Base-by-base conservation (phyloP, 176 grass and related monocot species). In the Pontederia crassipes region DNA sequence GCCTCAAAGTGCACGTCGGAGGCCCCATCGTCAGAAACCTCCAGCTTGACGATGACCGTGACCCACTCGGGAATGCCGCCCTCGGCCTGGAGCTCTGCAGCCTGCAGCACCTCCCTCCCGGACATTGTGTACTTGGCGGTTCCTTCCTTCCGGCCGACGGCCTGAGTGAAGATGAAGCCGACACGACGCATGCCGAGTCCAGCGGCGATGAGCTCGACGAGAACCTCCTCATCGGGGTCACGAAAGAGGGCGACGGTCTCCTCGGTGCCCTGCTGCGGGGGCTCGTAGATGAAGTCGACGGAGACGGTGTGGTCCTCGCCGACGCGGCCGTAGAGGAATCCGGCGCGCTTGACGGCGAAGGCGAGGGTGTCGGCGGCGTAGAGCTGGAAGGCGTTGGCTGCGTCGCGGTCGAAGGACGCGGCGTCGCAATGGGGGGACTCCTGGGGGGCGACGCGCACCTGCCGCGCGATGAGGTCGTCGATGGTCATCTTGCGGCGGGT, bases 211-310 rank as follows among this genome's bases (percentile, higher is more conserved):
- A 84, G 74, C 7, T 98, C 84, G 3, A 92, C 93, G 17, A 81
- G 84, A 9, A 58, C 79, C 81, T 98, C 93, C 81, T 92, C 93
- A 2, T 61, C 65, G 11, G 81, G 59, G 16, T 88, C 65, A 12
- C 84, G 81, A 55, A 83, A 52, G 58, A 98, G 87, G 16, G 46
- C 48, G 51, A 85, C 65, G 0, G 74, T 74, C 56, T 92, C 93
- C 76, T 83, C 84, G 17, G 87, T 52, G 4, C 81, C 81, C 32
- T 77, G 64, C 74, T 98, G 93, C 12, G 87, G 87, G 8, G 93
- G 87, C 74, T 98, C 93, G 53, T 98, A 98, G 72, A 98, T 92
- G 77, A 98, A 98, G 59, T 98, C 81, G 12, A 98, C 76, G 9
- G 75, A 66, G 63, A 98, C 79, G 28, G 76, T 60, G 66, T 67